Base-by-base conservation (phyloP, 2,329 filamentous ascomycete genomes). In the Myriosclerotinia scirpicola region DNA sequence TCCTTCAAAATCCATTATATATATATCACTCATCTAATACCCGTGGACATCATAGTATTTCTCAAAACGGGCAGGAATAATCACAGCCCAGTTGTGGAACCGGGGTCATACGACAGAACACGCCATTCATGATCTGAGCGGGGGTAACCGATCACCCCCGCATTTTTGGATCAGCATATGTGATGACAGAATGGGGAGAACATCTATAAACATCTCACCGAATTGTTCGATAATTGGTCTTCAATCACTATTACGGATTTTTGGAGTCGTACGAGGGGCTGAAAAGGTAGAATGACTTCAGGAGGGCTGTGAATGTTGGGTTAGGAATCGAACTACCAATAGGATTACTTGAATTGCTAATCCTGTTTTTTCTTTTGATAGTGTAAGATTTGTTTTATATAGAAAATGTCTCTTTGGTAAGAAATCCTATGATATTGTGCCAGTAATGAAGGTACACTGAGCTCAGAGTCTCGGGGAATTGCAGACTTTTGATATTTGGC, bases 41-140 rank as follows among this genome's bases (percentile, higher is more conserved):
- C n/a, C n/a, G n/a, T n/a, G n/a, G n/a, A n/a, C n/a, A n/a, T n/a
- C n/a, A n/a, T n/a, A n/a, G n/a, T n/a, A n/a, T n/a, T n/a, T n/a
- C n/a, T n/a, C n/a, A n/a, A n/a, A n/a, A n/a, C n/a, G n/a, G n/a
- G n/a, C n/a, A n/a, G n/a, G n/a, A n/a, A n/a, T n/a, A n/a, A n/a
- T n/a, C n/a, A n/a, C n/a, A 5, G 9, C 55, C 20, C 50, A 58
- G 26, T 22, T 22, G 38, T 44, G 40, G 38, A n/a, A 36, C 42
- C 30, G 17, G 22, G 26, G 38, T 64, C 61, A 20, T 64, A 64
- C 61, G 61, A 64, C n/a, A 63, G n/a, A 54, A 56, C 61, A 64
- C 26, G 38, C 61, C 50, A 64, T 30, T 26, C 42, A 44, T 56
- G 8, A 56, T 26, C 38, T 38, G 61, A 64, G 38, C 61, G 61